Evolutionary conservation across 768 basidiomycete species (phyloP).

Genomic region (Trametopsis cervina): DNA sequence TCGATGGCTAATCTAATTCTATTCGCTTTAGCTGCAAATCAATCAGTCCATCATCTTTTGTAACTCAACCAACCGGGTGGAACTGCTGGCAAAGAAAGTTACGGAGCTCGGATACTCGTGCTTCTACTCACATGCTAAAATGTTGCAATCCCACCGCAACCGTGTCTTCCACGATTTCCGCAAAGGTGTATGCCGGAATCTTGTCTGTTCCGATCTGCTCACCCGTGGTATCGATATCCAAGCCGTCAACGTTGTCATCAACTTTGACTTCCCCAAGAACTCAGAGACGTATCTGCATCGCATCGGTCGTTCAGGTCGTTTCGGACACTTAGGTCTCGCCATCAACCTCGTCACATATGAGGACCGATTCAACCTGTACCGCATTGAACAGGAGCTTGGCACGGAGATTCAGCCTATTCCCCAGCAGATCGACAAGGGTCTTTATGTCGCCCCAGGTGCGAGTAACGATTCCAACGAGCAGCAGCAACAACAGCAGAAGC

Average conservation of each 20-base stretch:
- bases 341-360: slow-evolving; percentile 98
- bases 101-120: slow-evolving; percentile 99
- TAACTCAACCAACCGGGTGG: slow-evolving; percentile 99
- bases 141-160: slow-evolving; percentile 98
- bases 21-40: slow-evolving; percentile 79
- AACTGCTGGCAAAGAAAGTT: slow-evolving; percentile 98
- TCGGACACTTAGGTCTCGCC: slow-evolving; percentile 93
- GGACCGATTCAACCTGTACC: slow-evolving; percentile 95
- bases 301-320: slow-evolving; percentile 96
- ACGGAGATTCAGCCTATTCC: slow-evolving; percentile 98
- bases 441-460: slow-evolving; percentile 81
- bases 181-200: slow-evolving; percentile 95
- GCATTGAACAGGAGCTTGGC: slow-evolving; percentile 97
- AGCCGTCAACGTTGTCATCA: slow-evolving; percentile 99
- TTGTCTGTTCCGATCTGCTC: slow-evolving; percentile 95
- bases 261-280: slow-evolving; percentile 99
- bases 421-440: slow-evolving; percentile 77
- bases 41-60: slow-evolving; percentile 99
- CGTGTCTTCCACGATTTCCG: slow-evolving; percentile 99
- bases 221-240: slow-evolving; percentile 99
- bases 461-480: slow-evolving; percentile 38
- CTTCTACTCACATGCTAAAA: slow-evolving; percentile 99
- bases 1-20: slow-evolving; percentile 5
- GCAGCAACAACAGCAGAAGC: slow-evolving; percentile 29
- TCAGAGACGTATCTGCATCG: slow-evolving; percentile 98